Conservation (phyloP, 257 asterid genomes). For the Solanum corneliomulleri region DNA sequence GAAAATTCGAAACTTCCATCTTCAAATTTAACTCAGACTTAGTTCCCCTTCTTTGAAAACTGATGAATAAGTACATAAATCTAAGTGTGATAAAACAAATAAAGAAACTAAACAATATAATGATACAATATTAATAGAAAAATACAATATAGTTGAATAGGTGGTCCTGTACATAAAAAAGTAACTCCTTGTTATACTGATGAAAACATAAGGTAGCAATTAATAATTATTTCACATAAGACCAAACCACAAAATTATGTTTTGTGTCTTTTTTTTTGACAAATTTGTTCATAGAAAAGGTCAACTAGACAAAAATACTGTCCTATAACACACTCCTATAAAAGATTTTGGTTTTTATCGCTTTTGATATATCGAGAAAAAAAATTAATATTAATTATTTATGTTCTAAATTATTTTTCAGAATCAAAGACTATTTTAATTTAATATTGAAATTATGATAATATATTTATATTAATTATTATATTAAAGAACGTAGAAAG, state of each 20-base stretch:
- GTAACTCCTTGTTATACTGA: not conserved
- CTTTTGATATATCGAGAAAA: too few species aligned
- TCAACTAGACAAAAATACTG: not conserved
- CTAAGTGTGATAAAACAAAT: not conserved
- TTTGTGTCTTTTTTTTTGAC: not conserved
- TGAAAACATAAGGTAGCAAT: not conserved
- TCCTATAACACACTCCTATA: not conserved
- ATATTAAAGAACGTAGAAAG: too few species aligned
- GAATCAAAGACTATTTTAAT: too few species aligned
- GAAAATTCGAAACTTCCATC: not conserved
- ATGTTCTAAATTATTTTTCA: too few species aligned
- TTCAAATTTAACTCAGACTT: not conserved
- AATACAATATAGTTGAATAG: not conserved
- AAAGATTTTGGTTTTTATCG: not conserved
- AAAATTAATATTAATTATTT: too few species aligned
- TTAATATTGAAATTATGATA: too few species aligned
- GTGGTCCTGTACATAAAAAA: not conserved
- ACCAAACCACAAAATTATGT: not conserved
- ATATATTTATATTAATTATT: too few species aligned
- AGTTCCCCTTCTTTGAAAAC: not conserved
- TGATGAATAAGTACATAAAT: not conserved
- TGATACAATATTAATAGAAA: not conserved
- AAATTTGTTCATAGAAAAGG: not conserved
- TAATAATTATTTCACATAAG: not conserved
- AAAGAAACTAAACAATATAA: not conserved